These are phyloP conservation scores for Yamadazyma dushanensis DNA, from an alignment of 1,139 yeast species.

Conservation along the genomic window DNA sequence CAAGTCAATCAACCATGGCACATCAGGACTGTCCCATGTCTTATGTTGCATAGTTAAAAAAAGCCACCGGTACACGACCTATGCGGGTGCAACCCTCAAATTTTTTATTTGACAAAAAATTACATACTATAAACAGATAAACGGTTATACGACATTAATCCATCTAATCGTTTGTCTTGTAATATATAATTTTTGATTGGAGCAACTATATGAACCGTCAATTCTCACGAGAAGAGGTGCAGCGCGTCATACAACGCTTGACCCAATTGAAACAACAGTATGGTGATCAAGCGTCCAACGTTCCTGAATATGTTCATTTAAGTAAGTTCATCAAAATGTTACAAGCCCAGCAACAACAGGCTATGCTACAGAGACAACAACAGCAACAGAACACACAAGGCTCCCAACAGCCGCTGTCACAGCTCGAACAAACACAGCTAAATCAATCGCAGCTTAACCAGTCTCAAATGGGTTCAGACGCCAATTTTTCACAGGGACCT, in stretches of 20 bases:
- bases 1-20: no score
- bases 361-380: slow-evolving; percentile 18
- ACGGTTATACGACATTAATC: slow-evolving; percentile 4
- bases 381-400: slow-evolving; percentile 16
- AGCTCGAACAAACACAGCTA: slow-evolving; percentile 10
- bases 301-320: slow-evolving; percentile 61
- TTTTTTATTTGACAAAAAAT: slow-evolving; percentile 2
- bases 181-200: slow-evolving; percentile 1
- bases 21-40: no score
- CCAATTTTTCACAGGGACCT: slow-evolving; percentile 5
- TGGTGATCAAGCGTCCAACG: slow-evolving; percentile 64
- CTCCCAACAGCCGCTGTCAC: slow-evolving; percentile 9
- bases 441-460: slow-evolving; percentile 13
- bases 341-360: slow-evolving; percentile 32
- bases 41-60: no score
- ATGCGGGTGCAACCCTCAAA: slow-evolving; percentile 1
- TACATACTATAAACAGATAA: slow-evolving; percentile 4
- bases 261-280: slow-evolving; percentile 59
- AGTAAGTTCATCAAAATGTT: slow-evolving; percentile 56
- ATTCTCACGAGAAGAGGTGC: slow-evolving; percentile 43
- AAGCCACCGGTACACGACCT: neutral
- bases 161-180: slow-evolving; percentile 3
- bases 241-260: slow-evolving; percentile 54
- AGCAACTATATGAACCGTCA: slow-evolving; percentile 26
- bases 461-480: slow-evolving; percentile 9